These are phyloP conservation scores for Globisporangium nodosum DNA, from an alignment of 352 stramenopile genomes.

Conservation along the genomic window DNA sequence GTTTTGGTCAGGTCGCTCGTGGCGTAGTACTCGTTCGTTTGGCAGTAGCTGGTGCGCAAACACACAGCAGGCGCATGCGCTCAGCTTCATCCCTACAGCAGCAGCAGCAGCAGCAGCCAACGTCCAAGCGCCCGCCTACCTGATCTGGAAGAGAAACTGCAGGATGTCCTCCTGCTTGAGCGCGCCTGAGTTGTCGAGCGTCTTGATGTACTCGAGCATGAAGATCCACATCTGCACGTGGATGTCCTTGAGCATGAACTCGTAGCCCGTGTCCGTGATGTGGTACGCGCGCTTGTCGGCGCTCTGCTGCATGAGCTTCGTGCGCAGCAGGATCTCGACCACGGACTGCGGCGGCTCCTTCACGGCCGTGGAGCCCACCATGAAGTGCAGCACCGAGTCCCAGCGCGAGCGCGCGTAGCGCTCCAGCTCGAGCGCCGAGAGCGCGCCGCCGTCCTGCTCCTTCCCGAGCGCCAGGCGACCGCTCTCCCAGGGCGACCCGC, in stretches of 20 bases:
- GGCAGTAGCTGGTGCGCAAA: slow-evolving; percentile 47
- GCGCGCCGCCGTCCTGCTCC: slow-evolving; percentile 36
- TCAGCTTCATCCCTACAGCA: slow-evolving; percentile 4
- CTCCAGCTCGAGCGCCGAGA: slow-evolving; percentile 48
- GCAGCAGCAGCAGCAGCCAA: neutral
- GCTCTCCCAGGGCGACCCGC: slow-evolving; percentile 69
- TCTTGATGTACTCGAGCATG: slow-evolving; percentile 87
- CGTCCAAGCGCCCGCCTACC: slow-evolving; percentile 9
- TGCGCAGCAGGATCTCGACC: slow-evolving; percentile 71
- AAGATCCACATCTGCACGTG: slow-evolving; percentile 92
- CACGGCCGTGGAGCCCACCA: slow-evolving; percentile 65
- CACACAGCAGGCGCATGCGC: neutral
- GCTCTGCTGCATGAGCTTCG: slow-evolving; percentile 62
- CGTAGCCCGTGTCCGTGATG: slow-evolving; percentile 86
- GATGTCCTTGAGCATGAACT: slow-evolving; percentile 91
- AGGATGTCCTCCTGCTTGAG: slow-evolving; percentile 83
- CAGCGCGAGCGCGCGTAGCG: slow-evolving; percentile 52
- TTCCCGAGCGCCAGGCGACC: slow-evolving; percentile 37
- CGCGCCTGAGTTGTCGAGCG: slow-evolving; percentile 64
- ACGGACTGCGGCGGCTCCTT: slow-evolving; percentile 59
- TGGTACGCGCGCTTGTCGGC: slow-evolving; percentile 55
- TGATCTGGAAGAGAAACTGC: slow-evolving; percentile 89
- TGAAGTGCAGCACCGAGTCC: slow-evolving; percentile 74
- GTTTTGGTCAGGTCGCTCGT: slow-evolving; percentile 69
- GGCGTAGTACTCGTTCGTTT: slow-evolving; percentile 83